phyloP scores from a whole-genome alignment of 2,329 filamentous ascomycete species.

The Hypoxylon sp. region DNA sequence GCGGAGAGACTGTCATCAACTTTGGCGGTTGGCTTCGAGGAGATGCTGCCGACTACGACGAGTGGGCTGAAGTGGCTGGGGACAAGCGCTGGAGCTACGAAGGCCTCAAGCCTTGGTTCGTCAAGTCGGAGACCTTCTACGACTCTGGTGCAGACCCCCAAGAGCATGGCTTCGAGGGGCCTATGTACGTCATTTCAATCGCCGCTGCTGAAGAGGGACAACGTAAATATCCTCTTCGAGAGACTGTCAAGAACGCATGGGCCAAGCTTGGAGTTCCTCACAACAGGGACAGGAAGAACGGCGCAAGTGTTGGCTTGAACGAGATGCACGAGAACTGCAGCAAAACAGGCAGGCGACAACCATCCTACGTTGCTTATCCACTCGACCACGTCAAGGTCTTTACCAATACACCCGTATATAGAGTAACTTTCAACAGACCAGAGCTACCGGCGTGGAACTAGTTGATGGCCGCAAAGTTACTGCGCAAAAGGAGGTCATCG shows the following conservation, averaged over 20 bases:
- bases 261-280: slow-evolving; percentile 56
- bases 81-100: slow-evolving; percentile 59
- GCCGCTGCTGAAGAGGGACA: slow-evolving; percentile 43
- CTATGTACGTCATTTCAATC: slow-evolving; percentile 53
- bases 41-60: slow-evolving; percentile 48
- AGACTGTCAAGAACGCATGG: slow-evolving; percentile 56
- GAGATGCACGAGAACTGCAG: slow-evolving; percentile 50
- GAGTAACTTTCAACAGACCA: slow-evolving; percentile 43
- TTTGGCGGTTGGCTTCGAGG: slow-evolving; percentile 48
- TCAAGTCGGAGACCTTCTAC: slow-evolving; percentile 55
- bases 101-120: slow-evolving; percentile 61
- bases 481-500: slow-evolving; percentile 53
- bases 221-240: slow-evolving; percentile 57
- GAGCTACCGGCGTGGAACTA: slow-evolving; percentile 60
- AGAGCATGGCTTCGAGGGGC: slow-evolving; percentile 57
- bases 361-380: slow-evolving; percentile 42
- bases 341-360: slow-evolving; percentile 40
- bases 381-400: slow-evolving; percentile 41
- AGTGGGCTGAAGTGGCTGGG: slow-evolving; percentile 41
- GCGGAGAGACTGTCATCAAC: slow-evolving; percentile 48
- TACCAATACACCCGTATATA: slow-evolving; percentile 34
- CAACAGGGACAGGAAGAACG: slow-evolving; percentile 48
- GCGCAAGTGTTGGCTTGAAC: slow-evolving; percentile 51
- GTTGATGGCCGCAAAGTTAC: slow-evolving; percentile 46
- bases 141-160: slow-evolving; percentile 48